Base-by-base conservation (phyloP, 495 filamentous ascomycete genomes). In the Beverwykella pulmonaria region DNA sequence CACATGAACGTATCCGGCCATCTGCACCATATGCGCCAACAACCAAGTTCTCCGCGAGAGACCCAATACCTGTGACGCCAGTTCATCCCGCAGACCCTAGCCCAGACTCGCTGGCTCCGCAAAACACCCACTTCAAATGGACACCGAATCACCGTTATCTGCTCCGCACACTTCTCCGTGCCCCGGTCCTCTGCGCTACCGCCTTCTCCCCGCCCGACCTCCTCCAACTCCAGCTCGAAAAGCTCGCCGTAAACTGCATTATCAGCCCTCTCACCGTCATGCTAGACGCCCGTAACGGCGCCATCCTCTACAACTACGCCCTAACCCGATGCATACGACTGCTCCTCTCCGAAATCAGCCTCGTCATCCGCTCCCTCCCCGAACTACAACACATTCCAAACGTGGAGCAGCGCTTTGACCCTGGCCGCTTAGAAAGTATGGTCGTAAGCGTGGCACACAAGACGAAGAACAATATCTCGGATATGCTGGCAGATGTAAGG, bases 211-310 rank as follows among this genome's bases (percentile, higher is more conserved):
- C 81, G 12, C 61, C 75, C 5, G 82, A 87, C 39, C 76, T 90
- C 22, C 81, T 86, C 67, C 73, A 79, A 2, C 70, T 86, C 32
- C 88, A 96, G 74, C 80, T 97, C 9, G 88, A 93, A 58, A 89
- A 96, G 72, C 80, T 97, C 1, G 90, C 87, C 14, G 81, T 93
- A 64, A 94, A 95, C 73, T 80, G 85, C 41, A 78, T 93, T 53
- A 86, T 98, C 58, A 91, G 94, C 72, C 91, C 93, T 0, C 75
- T 97, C 4, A 93, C 92, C 0, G 88, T 84, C 3, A 73, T 95
- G 1, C 79, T 91, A 58, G 79, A 88, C 59, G 88, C 87, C 72
- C 79, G 82, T 44, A 97, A 97, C 67, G 90, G 93, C 26, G 80
- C 83, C 39, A 72, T 97, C 0, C 82, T 96, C 4, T 82, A 81